Evolutionary conservation across 2,329 filamentous ascomycete genomes (phyloP).

Genomic region (Albifimbria verrucaria): DNA sequence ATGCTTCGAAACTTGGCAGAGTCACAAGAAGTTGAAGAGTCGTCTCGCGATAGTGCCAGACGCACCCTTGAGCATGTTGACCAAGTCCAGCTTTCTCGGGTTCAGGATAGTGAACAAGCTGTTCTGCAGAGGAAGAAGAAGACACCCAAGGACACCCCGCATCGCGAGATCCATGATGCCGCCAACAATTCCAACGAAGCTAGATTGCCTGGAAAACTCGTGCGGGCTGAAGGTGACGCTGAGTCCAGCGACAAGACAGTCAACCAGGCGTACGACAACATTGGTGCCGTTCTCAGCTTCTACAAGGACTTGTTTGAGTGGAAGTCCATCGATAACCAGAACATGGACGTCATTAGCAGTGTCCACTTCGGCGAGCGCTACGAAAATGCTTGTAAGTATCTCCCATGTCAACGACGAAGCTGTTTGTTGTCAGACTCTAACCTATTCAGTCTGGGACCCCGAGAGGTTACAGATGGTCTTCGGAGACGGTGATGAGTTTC

Average conservation of each 20-base stretch:
- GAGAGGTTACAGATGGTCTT: slow-evolving; percentile 50
- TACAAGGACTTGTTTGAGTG: slow-evolving; percentile 47
- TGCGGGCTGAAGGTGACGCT: slow-evolving; percentile 40
- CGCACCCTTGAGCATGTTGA: slow-evolving; percentile 36
- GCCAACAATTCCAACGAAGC: slow-evolving; percentile 31
- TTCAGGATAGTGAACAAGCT: no score
- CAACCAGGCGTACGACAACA: slow-evolving; percentile 49
- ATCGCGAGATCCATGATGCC: slow-evolving; percentile 44
- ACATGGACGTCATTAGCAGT: slow-evolving; percentile 46
- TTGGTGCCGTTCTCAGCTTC: slow-evolving; percentile 46
- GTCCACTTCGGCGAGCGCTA: slow-evolving; percentile 49
- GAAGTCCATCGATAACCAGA: slow-evolving; percentile 50
- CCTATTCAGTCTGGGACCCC: slow-evolving; percentile 43
- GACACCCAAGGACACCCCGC: slow-evolving; percentile 22
- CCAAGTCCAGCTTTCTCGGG: background rate
- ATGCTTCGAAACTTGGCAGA: slow-evolving; percentile 36
- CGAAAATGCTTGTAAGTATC: slow-evolving; percentile 46
- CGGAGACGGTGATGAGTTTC: slow-evolving; percentile 50
- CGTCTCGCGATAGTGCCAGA: slow-evolving; percentile 32
- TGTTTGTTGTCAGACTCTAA: slow-evolving; percentile 3
- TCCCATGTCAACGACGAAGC: no score
- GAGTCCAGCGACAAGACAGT: slow-evolving; percentile 36
- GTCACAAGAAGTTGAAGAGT: slow-evolving; percentile 34
- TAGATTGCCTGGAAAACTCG: slow-evolving; percentile 38
- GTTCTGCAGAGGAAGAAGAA: background rate